These are phyloP conservation scores for Pseudopediastrum boryanum DNA, from an alignment of 139 green algal species.

Conservation along the genomic window DNA sequence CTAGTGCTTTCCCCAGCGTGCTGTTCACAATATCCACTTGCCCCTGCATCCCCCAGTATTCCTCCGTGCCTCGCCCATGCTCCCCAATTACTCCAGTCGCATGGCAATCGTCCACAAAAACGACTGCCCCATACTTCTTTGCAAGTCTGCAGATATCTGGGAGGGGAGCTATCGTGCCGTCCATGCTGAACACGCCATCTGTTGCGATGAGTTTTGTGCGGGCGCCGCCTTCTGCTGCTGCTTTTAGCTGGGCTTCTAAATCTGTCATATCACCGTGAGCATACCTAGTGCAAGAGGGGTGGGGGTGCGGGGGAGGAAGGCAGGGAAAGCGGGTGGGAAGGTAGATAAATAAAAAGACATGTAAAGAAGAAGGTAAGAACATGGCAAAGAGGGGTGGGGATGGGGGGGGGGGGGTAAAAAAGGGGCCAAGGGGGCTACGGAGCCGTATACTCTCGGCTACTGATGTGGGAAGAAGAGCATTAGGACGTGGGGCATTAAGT, in stretches of 20 bases:
- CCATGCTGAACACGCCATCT: constrained; percentile 75
- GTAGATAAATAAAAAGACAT: not conserved
- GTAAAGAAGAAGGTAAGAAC: too few species aligned
- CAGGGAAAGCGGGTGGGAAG: not conserved
- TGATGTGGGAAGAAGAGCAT: too few species aligned
- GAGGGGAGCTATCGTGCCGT: constrained; percentile 62
- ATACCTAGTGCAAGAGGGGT: constrained; percentile 42
- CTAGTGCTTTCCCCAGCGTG: constrained; percentile 78
- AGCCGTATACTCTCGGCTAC: too few species aligned
- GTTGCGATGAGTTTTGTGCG: constrained; percentile 70
- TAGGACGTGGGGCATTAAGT: too few species aligned
- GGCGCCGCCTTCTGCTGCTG: constrained; percentile 43
- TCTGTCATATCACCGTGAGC: constrained; percentile 65
- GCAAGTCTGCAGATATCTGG: constrained; percentile 60
- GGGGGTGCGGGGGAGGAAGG: not conserved
- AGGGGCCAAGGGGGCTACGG: too few species aligned
- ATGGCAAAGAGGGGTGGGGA: too few species aligned
- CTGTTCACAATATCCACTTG: constrained; percentile 77
- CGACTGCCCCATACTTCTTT: constrained; percentile 51
- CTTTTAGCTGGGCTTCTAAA: constrained; percentile 60
- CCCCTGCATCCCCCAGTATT: constrained; percentile 55
- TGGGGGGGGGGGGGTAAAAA: too few species aligned
- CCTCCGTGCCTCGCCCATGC: constrained; percentile 64
- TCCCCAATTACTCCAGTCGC: constrained; percentile 69
- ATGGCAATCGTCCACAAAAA: constrained; percentile 67